Evolutionary conservation across 2,329 filamentous ascomycete species (phyloP).

Genomic region (Apiospora rasikravindrae): DNA sequence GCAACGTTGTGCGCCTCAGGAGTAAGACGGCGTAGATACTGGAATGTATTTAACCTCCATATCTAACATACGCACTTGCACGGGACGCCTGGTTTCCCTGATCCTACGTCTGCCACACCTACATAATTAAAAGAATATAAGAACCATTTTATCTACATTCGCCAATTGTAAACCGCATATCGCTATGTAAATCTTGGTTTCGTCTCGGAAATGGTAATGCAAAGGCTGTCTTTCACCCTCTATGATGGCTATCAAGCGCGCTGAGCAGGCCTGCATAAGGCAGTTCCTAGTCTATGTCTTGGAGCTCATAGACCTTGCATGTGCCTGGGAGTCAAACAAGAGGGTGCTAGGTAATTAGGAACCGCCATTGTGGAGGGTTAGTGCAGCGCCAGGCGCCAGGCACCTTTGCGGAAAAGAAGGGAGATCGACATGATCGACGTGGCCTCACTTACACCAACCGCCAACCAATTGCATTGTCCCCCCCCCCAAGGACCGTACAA

Average conservation of each 20-base stretch:
- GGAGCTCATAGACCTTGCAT: too few species aligned
- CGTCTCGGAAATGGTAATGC: too few species aligned
- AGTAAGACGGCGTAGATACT: background rate
- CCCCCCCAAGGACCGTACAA: background rate
- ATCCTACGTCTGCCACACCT: too few species aligned
- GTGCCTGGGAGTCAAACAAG: background rate
- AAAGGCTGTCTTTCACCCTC: too few species aligned
- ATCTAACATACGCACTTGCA: too few species aligned
- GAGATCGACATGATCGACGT: background rate
- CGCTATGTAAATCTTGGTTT: too few species aligned
- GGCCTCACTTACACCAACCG: background rate
- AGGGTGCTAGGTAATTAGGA: background rate
- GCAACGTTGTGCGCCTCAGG: background rate
- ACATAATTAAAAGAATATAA: background rate
- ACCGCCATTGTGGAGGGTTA: background rate
- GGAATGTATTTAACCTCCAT: background rate
- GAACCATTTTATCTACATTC: too few species aligned
- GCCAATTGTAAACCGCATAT: too few species aligned
- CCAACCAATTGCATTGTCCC: background rate
- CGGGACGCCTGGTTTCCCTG: background rate
- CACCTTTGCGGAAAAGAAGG: background rate
- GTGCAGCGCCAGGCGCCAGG: background rate
- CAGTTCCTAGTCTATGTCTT: too few species aligned
- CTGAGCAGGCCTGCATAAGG: too few species aligned
- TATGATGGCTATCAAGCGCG: too few species aligned